phyloP scores from a whole-genome alignment of 352 stramenopile species.

The Pythium aquatile region DNA sequence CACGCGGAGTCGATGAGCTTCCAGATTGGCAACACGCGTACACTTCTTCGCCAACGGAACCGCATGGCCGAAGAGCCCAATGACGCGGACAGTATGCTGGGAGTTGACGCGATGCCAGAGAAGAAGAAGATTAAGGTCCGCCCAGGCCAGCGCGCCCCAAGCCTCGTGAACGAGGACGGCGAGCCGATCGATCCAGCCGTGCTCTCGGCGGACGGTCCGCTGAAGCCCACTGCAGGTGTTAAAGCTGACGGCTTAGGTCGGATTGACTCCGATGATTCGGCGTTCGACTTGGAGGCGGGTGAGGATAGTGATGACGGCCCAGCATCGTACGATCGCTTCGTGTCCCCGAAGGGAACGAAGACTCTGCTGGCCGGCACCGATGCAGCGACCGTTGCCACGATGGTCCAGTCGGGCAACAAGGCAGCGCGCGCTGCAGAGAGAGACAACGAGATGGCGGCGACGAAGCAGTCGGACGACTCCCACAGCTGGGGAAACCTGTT shows the following conservation, averaged over 20 bases:
- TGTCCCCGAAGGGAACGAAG: constrained; percentile 49
- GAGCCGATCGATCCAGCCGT: constrained; percentile 9
- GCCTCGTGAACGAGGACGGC: constrained; percentile 38
- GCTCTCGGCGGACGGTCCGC: constrained; percentile 23
- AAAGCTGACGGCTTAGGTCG: constrained; percentile 41
- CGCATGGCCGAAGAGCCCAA: constrained; percentile 61
- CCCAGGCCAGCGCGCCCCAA: constrained; percentile 36
- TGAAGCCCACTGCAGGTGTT: constrained; percentile 27
- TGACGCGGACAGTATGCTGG: constrained; percentile 48
- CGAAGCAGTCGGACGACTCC: constrained; percentile 20
- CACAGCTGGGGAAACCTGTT: constrained; percentile 68
- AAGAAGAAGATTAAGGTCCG: constrained; percentile 80
- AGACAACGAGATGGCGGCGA: not conserved
- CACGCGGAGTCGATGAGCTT: constrained; percentile 79
- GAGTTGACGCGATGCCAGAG: constrained; percentile 56
- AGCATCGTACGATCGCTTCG: constrained; percentile 48
- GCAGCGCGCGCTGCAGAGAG: not conserved
- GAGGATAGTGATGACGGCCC: constrained; percentile 4
- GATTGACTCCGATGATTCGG: constrained; percentile 57
- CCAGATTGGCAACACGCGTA: constrained; percentile 85
- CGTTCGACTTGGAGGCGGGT: constrained; percentile 40
- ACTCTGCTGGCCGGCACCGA: constrained; percentile 7
- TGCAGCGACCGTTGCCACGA: constrained; percentile 19
- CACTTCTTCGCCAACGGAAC: constrained; percentile 79
- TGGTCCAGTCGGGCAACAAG: constrained; percentile 31